Evolutionary conservation across 345 rosid genomes (phyloP), one percentile per base, ranked within the genome.

Genomic region (Populus nigra): DNA sequence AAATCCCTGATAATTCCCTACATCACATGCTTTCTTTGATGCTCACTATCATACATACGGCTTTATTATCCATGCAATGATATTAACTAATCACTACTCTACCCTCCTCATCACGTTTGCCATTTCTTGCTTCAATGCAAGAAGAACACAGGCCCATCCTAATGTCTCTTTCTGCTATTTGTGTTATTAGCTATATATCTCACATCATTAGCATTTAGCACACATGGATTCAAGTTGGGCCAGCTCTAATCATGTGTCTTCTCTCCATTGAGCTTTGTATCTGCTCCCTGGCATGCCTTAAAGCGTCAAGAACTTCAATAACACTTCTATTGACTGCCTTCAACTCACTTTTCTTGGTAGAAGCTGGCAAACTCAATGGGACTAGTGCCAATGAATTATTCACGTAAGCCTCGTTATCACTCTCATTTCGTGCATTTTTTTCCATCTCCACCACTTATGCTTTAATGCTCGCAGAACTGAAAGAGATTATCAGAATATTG

Each of bases 301-400:
- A 69, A 1, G 84, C 77, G 53, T 88, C 93, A 55, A 87, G 90
- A 77, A 82, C 91, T 76, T 90, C 89, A 23, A 68, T 38, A 43
- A 77, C 84, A 73, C 83, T 88, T 72, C 73, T 71, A 68, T 68
- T 82, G 4, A 49, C 72, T 4, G 79, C 73, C 69, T 74, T 77
- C 73, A 69, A 22, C 77, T 83, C 87, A 23, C 69, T 73, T 35
- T 67, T 57, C 29, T 83, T 68, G 57, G 73, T 68, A 29, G 71
- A 33, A 68, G 65, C 74, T 20, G 86, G 78, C 50, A 69, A 43
- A 15, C 27, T 71, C 29, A 83, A 77, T 1, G 86, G 84, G 23
- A 85, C 86, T 55, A 88, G 33, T 69, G 93, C 93, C 83, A 85
- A 22, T 27, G 91, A 72, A 77, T 86, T 38, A 11, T 85, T 88